A percentile compares a stretch with the other conserved stretches of the same genome.
These are phyloP conservation scores for Apium graveolens DNA, from an alignment of 129 eudicot species.

Conservation along the genomic window DNA sequence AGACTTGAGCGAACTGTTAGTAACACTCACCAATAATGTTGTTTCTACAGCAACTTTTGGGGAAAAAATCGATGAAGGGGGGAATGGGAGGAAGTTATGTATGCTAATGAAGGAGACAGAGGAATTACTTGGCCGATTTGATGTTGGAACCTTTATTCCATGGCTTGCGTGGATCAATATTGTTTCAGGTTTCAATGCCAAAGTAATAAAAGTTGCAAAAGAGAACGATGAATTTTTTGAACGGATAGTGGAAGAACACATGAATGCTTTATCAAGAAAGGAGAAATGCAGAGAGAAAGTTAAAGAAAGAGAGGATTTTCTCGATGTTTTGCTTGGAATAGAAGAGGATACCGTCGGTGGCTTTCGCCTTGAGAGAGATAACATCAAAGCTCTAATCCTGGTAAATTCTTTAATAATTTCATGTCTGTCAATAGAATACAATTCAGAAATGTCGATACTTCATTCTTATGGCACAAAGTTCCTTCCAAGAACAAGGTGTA, in stretches of 20 bases:
- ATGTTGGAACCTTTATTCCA: constrained; percentile 13
- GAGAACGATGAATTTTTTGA: constrained; percentile 17
- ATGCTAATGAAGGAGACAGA: not conserved
- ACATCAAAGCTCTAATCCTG: constrained; percentile 25
- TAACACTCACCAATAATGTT: constrained; percentile 3
- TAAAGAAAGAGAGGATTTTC: constrained; percentile 11
- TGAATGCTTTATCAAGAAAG: too few species aligned
- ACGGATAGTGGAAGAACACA: constrained; percentile 6
- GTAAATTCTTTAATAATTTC: constrained; percentile 1
- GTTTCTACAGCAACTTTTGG: constrained; percentile 14
- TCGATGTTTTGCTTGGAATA: constrained; percentile 24
- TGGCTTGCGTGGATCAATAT: constrained; percentile 21
- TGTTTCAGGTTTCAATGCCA: constrained; percentile 15
- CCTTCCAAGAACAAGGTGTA: not conserved
- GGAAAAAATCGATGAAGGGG: not conserved
- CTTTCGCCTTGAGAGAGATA: constrained; percentile 8
- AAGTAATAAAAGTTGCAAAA: not conserved
- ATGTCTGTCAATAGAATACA: not conserved
- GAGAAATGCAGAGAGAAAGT: not conserved
- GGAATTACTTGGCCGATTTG: constrained; percentile 6
- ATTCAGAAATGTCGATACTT: too few species aligned
- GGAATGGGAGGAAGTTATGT: not conserved
- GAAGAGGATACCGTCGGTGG: constrained; percentile 1
- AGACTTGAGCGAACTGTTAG: constrained; percentile 3
- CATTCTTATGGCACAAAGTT: not conserved